Evolutionary conservation across 352 stramenopile species (phyloP).

Genomic region (Paralagenidium karlingii): DNA sequence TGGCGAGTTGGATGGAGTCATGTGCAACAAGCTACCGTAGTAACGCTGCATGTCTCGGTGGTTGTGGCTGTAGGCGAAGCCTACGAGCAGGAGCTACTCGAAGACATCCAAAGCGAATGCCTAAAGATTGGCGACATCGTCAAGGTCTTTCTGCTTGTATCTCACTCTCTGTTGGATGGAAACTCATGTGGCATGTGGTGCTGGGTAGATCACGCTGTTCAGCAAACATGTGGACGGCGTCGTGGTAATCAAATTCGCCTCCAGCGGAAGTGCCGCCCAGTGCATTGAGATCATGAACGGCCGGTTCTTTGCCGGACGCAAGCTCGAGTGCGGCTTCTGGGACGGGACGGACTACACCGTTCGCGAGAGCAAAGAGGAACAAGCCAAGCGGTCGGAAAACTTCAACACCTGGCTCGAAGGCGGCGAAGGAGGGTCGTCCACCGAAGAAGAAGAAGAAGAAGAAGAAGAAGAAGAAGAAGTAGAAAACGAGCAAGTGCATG

Average conservation of each 20-base stretch:
- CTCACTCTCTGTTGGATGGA: neutral
- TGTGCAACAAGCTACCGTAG: slow-evolving; percentile 2
- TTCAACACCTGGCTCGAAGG: slow-evolving; percentile 92
- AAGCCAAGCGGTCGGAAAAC: slow-evolving; percentile 81
- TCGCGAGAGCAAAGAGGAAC: slow-evolving; percentile 53
- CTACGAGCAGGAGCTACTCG: slow-evolving; percentile 60
- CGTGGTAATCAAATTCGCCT: slow-evolving; percentile 91
- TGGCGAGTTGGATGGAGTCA: neutral
- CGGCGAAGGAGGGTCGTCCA: slow-evolving; percentile 38
- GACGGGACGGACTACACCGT: slow-evolving; percentile 93
- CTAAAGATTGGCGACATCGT: slow-evolving; percentile 76
- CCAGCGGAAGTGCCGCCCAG: slow-evolving; percentile 68
- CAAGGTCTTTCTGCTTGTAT: slow-evolving; percentile 27
- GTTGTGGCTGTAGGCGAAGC: slow-evolving; percentile 27
- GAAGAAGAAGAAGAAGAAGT: too few species aligned
- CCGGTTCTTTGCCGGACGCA: slow-evolving; percentile 77
- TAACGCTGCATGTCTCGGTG: too few species aligned
- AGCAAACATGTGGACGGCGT: slow-evolving; percentile 85
- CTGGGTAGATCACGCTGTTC: slow-evolving; percentile 93
- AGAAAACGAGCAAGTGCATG: too few species aligned
- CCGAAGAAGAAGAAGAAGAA: slow-evolving; percentile 38
- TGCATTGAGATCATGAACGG: slow-evolving; percentile 85
- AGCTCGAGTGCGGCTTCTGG: slow-evolving; percentile 88
- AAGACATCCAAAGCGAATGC: slow-evolving; percentile 74
- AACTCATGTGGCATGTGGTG: neutral